Evolutionary conservation across 768 basidiomycete species (phyloP), one percentile per base, ranked within the genome.

Genomic region (Pluteus cervinus): DNA sequence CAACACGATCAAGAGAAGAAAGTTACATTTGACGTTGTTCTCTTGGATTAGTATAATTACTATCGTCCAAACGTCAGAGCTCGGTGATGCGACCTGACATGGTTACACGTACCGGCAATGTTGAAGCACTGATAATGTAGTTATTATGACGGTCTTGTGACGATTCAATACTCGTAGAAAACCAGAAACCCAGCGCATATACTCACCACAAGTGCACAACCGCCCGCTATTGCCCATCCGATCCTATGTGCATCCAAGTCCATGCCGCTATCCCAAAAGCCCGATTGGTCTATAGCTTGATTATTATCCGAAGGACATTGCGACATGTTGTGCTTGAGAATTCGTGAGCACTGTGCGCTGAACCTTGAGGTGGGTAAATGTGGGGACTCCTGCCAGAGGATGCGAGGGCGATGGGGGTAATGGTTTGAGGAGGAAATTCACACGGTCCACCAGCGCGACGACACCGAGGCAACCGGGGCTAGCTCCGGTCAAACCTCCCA

Each of bases 11-110:
- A 31, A 28, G 29, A 32, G 10, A 43, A 53, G 6, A 16, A 2
- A 60, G 73, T 49, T 51, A 86, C 87, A 89, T 76, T 61, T 90
- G 87, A 36, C 86, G 79, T 55, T 90, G 87, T 54, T 90, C 79
- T 26, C 60, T 57, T 5, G 67, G 82, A 31, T 78, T 79, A 26
- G 68, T 79, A 48, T 89, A 89, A 51, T 78, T 79, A 45, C 85
- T 88, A 49, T 22, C 43, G 20, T 9, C n/a, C n/a, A 29, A 34
- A 32, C n/a, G n/a, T 30, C 32, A 29, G 33, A 33, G 20, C 9
- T 12, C 14, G 8, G 23, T 7, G 31, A 17, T n/a, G n/a, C n/a
- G n/a, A n/a, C n/a, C n/a, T n/a, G n/a, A n/a, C n/a, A n/a, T n/a
- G n/a, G n/a, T n/a, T n/a, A 51, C 39, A n/a, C n/a, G n/a, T n/a